These are phyloP conservation scores for Daphne laureola DNA, from an alignment of 441 rosid species.

Conservation along the genomic window DNA sequence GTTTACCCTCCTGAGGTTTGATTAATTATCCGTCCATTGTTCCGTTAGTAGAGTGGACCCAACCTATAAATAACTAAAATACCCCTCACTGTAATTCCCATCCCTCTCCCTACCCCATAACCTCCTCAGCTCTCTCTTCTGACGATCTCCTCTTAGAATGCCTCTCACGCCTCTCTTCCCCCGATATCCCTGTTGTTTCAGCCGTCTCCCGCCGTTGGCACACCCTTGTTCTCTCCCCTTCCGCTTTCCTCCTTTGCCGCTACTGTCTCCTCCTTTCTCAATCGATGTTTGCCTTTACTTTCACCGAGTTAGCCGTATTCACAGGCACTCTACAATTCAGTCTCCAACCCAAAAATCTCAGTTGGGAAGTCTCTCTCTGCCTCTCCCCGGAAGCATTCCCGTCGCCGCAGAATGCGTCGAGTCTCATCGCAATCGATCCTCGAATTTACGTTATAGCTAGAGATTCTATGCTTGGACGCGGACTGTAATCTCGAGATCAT, in stretches of 20 bases:
- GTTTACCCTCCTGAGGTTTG: too few relatives aligned
- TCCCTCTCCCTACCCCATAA: constrained; percentile 16
- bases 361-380: constrained; percentile 33
- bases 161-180: constrained; percentile 53
- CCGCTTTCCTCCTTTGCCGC: constrained; percentile 57
- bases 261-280: constrained; percentile 33
- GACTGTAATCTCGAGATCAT: constrained; percentile 32
- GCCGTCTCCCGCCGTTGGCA: constrained; percentile 79
- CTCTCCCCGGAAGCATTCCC: constrained; percentile 16
- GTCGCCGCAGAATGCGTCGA: constrained; percentile 20
- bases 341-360: not conserved
- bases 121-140: constrained; percentile 43
- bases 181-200: constrained; percentile 53
- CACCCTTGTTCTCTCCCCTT: constrained; percentile 47
- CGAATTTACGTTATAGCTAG: constrained; percentile 48
- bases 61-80: too few relatives aligned
- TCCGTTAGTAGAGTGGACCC: too few relatives aligned
- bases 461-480: constrained; percentile 57
- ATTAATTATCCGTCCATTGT: too few relatives aligned
- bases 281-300: constrained; percentile 46
- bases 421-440: constrained; percentile 63
- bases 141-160: constrained; percentile 76
- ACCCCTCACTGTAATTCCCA: constrained; percentile 17
- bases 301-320: constrained; percentile 32
- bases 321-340: constrained; percentile 35